Evolutionary conservation across 2,329 filamentous ascomycete genomes (phyloP), one percentile per base, ranked within the genome.

Genomic region (Geosmithia putterillii): DNA sequence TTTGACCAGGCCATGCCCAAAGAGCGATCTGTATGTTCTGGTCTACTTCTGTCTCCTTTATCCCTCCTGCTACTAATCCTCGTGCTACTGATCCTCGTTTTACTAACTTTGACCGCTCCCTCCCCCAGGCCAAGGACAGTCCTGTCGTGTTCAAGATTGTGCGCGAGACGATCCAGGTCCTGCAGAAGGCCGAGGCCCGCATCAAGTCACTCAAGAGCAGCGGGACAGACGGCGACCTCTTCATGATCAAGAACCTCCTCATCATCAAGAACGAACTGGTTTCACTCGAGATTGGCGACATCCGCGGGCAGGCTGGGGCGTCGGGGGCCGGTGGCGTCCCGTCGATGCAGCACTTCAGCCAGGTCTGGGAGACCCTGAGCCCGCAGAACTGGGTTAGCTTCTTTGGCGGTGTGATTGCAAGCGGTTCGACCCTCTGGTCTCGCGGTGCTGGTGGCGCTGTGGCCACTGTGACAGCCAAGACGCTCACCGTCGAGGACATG

Each of bases 251-350:
- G 53, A 95, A 98, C 58, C 74, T 98, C 2, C 81, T 98, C 41
- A 82, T 95, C 41, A 76, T 98, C 42, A 96, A 96, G 62, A 94
- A 95, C 57, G 86, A 95, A 58, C 84, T 98, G 42, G 81, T 98
- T 21, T 89, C 89, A 9, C 88, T 98, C 48, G 92, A 98, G 64
- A 95, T 98, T 51, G 89, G 76, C 42, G 76, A 81, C 50, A 71
- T 79, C 15, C 67, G 76, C 46, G 73, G 71, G 44, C 67, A 73
- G 28, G 40, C 42, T n/a, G 28, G 23, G 23, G 23, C 56, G 12
- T 32, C 28, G 6, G 10, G 10, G 10, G 28, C 28, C 28, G 10
- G 10, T 6, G 46, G 51, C 21, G 28, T 32, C 5, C 28, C 28
- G 28, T 58, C 61, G 5, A 71, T 76, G 66, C 74, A 80, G 51